Evolutionary conservation across 2,329 filamentous ascomycete genomes (phyloP), one percentile per base, ranked within the genome.

Genomic region (Emericellopsis atlantica): DNA sequence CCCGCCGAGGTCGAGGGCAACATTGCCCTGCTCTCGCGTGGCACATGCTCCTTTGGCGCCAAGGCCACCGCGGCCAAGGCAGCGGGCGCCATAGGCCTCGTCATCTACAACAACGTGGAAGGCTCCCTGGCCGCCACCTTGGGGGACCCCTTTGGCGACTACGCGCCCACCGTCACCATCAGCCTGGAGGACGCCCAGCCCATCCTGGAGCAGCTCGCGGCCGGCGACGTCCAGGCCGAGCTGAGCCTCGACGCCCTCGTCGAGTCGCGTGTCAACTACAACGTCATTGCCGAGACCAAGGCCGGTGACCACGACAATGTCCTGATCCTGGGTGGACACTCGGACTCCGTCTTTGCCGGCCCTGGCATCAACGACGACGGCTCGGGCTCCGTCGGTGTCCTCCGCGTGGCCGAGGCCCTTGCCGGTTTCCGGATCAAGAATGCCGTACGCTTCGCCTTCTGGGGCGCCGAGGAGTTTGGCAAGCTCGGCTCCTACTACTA

Each of bases 281-380:
- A 72, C 44, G 61, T 72, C 44, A 62, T 72, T 48, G 68, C 66
- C 18, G 67, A 71, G 53, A 70, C 68, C 1, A 63, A 59, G 45
- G 56, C 54, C 29, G 69, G 69, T n/a, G 66, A 70, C 48, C 59
- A 58, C 40, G 53, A 67, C 40, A 71, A 71, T 42, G 65, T 66
- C 4, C 61, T 70, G 15, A 60, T 69, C 48, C 49, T 70, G 6
- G 67, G 67, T 36, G 67, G 60, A 3, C 67, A 71, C 51, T 62
- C 60, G 3, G 67, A 71, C 50, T 67, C 62, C 11, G 67, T 70
- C 22, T 50, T 55, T n/a, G 67, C 63, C 12, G 69, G 69, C 0
- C 66, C 68, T 2, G 76, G 76, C 16, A 76, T 80, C 60, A 80
- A 80, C 54, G 76, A 80, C 49, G 72, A 80, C 47, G 76, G 76